Evolutionary conservation across 75 land plant genomes (phyloP).

Genomic region (Sequoiadendron giganteum): DNA sequence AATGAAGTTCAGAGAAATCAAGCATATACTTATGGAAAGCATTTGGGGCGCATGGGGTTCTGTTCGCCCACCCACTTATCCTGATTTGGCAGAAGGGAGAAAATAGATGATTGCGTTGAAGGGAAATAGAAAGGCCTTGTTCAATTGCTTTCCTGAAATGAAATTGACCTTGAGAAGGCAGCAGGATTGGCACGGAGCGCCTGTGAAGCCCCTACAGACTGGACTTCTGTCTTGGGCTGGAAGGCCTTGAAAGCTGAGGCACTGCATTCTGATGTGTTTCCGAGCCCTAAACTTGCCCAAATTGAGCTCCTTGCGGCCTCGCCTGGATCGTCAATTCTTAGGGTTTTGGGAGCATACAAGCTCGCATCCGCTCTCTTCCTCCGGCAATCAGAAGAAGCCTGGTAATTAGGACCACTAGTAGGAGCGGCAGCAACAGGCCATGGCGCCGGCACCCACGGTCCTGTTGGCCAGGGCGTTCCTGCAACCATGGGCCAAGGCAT

Average conservation of each 20-base stretch:
- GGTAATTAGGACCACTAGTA: not conserved
- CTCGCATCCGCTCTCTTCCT: conserved; percentile 22
- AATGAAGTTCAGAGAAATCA: too few species aligned
- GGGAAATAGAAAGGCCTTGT: too few species aligned
- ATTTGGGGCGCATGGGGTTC: too few species aligned
- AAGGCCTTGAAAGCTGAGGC: conserved; percentile 3
- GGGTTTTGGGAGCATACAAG: conserved; percentile 30
- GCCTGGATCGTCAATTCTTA: conserved; percentile 35
- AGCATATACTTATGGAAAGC: too few species aligned
- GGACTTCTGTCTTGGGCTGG: conserved; percentile 15
- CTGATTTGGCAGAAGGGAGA: too few species aligned
- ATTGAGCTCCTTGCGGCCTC: conserved; percentile 47
- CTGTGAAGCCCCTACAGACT: not conserved
- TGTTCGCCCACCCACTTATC: too few species aligned
- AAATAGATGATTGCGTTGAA: too few species aligned
- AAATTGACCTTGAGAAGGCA: conserved; percentile 24
- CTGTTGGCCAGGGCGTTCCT: conserved; percentile 14
- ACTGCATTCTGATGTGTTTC: not conserved
- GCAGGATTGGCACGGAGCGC: conserved; percentile 26
- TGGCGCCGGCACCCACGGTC: conserved; percentile 4
- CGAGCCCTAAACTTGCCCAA: conserved; percentile 37
- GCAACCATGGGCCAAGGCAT: conserved; percentile 15
- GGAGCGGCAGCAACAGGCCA: conserved; percentile 7
- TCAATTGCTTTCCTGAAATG: conserved; percentile 28
- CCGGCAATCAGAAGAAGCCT: conserved; percentile 11